phyloP scores from a whole-genome alignment of 768 basidiomycete genomes.

The Lentinula detonsa region DNA sequence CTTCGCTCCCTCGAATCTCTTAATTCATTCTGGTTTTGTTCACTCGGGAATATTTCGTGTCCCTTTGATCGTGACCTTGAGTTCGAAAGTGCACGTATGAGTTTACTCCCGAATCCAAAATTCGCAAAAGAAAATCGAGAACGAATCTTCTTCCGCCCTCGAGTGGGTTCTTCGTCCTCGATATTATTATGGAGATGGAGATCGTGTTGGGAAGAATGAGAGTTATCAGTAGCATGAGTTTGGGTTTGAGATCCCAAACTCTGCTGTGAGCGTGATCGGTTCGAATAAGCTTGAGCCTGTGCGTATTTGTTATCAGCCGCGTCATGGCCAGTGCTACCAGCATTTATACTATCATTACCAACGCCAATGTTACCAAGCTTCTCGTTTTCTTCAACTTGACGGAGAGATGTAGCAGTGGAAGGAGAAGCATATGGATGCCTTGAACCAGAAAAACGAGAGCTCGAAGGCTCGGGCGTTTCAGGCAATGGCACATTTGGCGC shows the following conservation, averaged over 20 bases:
- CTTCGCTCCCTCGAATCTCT: background rate
- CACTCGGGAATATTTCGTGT: background rate
- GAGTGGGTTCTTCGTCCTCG: background rate
- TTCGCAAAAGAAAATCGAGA: background rate
- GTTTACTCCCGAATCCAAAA: background rate
- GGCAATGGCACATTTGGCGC: background rate
- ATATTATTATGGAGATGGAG: background rate
- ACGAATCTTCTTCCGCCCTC: background rate
- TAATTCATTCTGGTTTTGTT: too few relatives aligned
- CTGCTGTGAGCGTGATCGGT: background rate
- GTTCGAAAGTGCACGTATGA: background rate
- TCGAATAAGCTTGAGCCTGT: background rate
- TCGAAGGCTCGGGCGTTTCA: background rate
- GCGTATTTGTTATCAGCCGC: background rate
- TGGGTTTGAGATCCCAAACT: background rate
- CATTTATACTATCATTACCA: background rate
- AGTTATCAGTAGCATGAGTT: background rate
- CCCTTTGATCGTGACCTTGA: background rate
- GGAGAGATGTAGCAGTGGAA: background rate
- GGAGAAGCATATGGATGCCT: background rate
- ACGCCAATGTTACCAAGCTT: background rate
- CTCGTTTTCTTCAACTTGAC: background rate
- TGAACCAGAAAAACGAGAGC: background rate
- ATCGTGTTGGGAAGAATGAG: background rate
- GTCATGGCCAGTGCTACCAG: too few relatives aligned